Base-by-base conservation (phyloP, 805 yeast genomes). In the Candida palmyrensis region DNA sequence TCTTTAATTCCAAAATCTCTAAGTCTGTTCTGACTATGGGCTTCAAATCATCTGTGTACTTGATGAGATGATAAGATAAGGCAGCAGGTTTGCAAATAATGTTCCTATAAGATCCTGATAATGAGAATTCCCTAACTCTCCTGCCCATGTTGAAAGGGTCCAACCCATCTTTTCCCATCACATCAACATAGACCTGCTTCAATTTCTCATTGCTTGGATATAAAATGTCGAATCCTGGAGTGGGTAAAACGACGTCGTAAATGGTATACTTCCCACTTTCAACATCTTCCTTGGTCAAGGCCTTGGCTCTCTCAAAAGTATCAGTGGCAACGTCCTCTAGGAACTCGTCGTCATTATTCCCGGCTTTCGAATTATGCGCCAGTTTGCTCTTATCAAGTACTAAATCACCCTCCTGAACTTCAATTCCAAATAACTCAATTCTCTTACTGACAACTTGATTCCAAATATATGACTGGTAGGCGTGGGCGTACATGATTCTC, bases 391-490 rank as follows among this genome's bases (percentile, higher is more conserved):
- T 31, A 13, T 48, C 59, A 32, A 70, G 40, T 3, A 89, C 87
- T 44, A 89, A 66, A 56, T 89, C 97, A 18, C 97, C 97, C 22
- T 66, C 82, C 37, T 83, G 82, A 22, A 83, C 75, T 18, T 69
- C 54, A 40, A 74, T 51, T 2, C 97, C 97, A 57, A 71, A 82
- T 36, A 79, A 51, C 47, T 75, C 75, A 27, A 87, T 66, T 51
- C 98, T 71, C 44, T 73, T 74, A 32, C 94, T 81, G 1, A 88
- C 90, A 22, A 81, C 94, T 33, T 71, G 54, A 52, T 94, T 94
- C 99, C 98, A 94, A 18, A 92, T 75, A 51, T 81, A 92, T 42
- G 96, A 86, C 61, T 92, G 98, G 56, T 94, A 94, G 3, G 98
- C 96, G 59, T 92, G 99, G 2, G 84, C 96, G 52, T 92, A 92